Evolutionary conservation across 2,329 filamentous ascomycete genomes (phyloP).

Genomic region (Claviceps citrina): DNA sequence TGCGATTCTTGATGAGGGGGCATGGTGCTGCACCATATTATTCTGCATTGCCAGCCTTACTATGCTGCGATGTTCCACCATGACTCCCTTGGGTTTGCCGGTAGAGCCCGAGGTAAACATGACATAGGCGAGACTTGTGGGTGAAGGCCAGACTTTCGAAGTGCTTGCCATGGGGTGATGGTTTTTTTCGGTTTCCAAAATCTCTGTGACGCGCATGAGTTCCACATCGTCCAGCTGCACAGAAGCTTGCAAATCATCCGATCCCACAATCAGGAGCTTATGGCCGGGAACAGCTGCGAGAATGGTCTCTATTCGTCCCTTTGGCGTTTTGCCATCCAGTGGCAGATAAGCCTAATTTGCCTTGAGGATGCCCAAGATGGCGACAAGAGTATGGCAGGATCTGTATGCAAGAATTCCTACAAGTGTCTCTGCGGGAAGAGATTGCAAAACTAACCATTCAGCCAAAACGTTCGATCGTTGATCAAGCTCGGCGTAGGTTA

Average conservation of each 20-base stretch:
- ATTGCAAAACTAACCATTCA: background rate
- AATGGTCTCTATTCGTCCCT: slow-evolving; percentile 9
- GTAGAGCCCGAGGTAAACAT: slow-evolving; percentile 3
- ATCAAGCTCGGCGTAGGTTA: slow-evolving; percentile 1
- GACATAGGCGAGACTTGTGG: slow-evolving; percentile 2
- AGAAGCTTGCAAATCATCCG: background rate
- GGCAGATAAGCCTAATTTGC: slow-evolving; percentile 14
- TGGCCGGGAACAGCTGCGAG: slow-evolving; percentile 7
- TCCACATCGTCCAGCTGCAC: background rate
- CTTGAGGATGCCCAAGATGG: slow-evolving; percentile 13
- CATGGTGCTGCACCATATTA: background rate
- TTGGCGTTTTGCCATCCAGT: slow-evolving; percentile 10
- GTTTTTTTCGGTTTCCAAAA: background rate
- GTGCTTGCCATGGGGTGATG: slow-evolving; percentile 1
- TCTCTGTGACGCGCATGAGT: background rate
- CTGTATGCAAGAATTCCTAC: background rate
- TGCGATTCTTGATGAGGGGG: background rate
- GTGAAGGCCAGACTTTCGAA: background rate
- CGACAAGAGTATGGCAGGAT: slow-evolving; percentile 4
- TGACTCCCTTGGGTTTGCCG: background rate
- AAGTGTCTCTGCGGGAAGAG: background rate
- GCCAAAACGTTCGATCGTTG: background rate
- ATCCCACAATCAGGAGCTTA: slow-evolving; percentile 7
- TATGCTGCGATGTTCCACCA: slow-evolving; percentile 1
- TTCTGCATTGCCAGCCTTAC: background rate